Evolutionary conservation across 345 rosid genomes (phyloP), one percentile per base, ranked within the genome.

Genomic region (Euclidium syriacum): DNA sequence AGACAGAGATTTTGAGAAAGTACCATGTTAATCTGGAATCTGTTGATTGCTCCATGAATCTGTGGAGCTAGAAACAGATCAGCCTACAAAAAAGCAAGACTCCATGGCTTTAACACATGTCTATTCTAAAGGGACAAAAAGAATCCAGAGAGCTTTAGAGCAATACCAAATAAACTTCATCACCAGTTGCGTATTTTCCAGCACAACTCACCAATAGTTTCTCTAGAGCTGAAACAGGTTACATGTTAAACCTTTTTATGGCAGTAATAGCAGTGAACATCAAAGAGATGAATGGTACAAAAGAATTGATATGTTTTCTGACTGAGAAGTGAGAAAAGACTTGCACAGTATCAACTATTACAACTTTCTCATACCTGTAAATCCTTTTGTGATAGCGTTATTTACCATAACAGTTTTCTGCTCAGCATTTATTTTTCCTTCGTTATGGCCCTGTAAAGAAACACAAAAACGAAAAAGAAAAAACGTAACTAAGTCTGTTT

Each of bases 21-120:
- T 88, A 91, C 98, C 95, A 85, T 80, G 76, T 81, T 86, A n/a
- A 89, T 50, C 47, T 77, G 66, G 80, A 82, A 86, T 54, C 81
- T 78, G 12, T 58, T 72, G 52, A 77, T 57, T 46, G 80, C 94
- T 24, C 67, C 74, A 17, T 75, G 1, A 70, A 87, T 59, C 63
- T 89, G 96, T 14, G 95, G 89, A 30, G 87, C 95, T 44, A 88
- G 52, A 74, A 86, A 92, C 58, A 79, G 16, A 77, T 92, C 98
- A 25, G 95, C 96, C 98, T 86, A 89, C 81, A 73, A 51, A 33
- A 29, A 51, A 33, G 24, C 2, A 54, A 47, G 24, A 51, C 5
- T 24, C 50, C 49, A 33, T 58, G 8, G 24, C 23, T 52, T 38
- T 32, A 58, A 47, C 19, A 27, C 5, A 32, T 43, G 17, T 19